A percentile compares a stretch with the other conserved stretches of the same genome.
Conservation (phyloP, 2,329 filamentous ascomycete species). For the Botrytis paeoniae region DNA sequence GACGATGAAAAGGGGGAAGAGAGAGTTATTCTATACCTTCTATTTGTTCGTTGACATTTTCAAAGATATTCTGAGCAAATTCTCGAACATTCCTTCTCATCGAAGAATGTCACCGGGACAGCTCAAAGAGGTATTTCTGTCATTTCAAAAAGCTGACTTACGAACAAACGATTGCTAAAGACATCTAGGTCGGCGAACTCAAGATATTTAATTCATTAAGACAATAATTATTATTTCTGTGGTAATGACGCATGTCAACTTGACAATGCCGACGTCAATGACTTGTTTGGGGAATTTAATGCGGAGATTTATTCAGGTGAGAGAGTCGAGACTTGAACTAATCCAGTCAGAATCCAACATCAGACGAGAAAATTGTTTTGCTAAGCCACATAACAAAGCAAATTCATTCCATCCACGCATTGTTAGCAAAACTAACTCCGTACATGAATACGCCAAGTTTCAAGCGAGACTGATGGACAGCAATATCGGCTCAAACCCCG, state of each 20-base stretch:
- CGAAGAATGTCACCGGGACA: neutral
- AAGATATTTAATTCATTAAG: neutral
- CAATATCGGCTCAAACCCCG: neutral
- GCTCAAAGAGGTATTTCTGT: neutral
- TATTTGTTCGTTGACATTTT: neutral
- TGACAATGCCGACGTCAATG: neutral
- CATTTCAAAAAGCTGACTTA: neutral
- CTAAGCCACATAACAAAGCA: neutral
- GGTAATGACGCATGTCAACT: neutral
- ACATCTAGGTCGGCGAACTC: slow-evolving; percentile 9
- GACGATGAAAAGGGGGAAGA: slow-evolving; percentile 18
- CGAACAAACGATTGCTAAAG: neutral
- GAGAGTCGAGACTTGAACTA: neutral
- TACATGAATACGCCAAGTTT: neutral
- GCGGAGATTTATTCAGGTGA: neutral
- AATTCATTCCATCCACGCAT: neutral
- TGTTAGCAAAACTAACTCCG: neutral
- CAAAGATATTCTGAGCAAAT: neutral
- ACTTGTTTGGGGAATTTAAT: neutral
- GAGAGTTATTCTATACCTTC: neutral
- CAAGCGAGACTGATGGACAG: neutral
- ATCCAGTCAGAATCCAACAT: neutral
- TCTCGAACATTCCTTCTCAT: neutral
- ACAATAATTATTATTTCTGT: neutral
- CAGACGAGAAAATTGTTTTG: neutral